These are phyloP conservation scores for Mrakia gelida DNA, from an alignment of 768 basidiomycete species.

Conservation along the genomic window DNA sequence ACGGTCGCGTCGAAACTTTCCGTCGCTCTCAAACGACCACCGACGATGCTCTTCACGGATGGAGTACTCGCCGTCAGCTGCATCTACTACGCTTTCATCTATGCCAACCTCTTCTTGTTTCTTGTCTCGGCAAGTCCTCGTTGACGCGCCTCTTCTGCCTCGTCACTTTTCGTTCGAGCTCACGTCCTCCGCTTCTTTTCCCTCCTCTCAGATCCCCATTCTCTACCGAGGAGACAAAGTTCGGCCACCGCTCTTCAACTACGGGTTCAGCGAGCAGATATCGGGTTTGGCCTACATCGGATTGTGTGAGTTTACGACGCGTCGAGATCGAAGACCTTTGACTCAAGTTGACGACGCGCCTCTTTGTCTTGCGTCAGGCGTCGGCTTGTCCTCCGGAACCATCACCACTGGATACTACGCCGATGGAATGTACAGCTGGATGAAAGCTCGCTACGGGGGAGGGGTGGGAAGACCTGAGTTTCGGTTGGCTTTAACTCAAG, in stretches of 20 bases:
- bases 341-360: not conserved
- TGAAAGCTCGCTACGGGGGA: not conserved
- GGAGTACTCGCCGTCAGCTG: not conserved
- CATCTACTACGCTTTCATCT: not conserved
- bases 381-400: not conserved
- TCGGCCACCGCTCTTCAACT: not conserved
- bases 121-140: not conserved
- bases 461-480: not conserved
- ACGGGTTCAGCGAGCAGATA: not conserved
- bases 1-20: not conserved
- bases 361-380: not conserved
- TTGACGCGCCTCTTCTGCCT: not conserved
- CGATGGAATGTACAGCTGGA: not conserved
- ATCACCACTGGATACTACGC: not conserved
- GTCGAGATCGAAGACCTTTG: not conserved
- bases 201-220: not conserved
- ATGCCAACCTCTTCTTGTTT: not conserved
- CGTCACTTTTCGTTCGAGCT: not conserved
- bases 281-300: conserved; percentile 1
- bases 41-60: conserved; percentile 11
- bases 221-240: not conserved
- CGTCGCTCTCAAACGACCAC: not conserved
- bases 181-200: not conserved
- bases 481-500: not conserved
- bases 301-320: not conserved